Conservation (phyloP, 768 basidiomycete species). For the Sarcodon aspratus region DNA sequence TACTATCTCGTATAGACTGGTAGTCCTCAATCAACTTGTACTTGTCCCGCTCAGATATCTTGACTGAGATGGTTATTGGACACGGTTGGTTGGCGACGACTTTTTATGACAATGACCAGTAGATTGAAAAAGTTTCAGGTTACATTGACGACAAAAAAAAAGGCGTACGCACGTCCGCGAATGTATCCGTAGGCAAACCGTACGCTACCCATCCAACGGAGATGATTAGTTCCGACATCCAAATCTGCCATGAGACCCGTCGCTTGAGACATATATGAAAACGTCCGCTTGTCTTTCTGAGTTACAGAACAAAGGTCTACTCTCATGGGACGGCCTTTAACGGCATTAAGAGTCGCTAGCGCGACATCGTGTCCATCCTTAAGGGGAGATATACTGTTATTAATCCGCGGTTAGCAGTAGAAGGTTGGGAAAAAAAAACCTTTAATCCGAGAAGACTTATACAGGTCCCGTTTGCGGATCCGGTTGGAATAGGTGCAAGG, state of each 20-base stretch:
- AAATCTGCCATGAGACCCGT: constrained; percentile 80
- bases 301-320: constrained; percentile 71
- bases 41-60: constrained; percentile 62
- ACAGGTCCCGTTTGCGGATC: constrained; percentile 70
- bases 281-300: constrained; percentile 46
- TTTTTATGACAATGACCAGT: constrained; percentile 32
- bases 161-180: constrained; percentile 41
- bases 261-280: constrained; percentile 80
- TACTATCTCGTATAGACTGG: constrained; percentile 23
- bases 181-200: constrained; percentile 70
- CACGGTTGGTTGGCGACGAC: constrained; percentile 38
- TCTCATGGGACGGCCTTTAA: constrained; percentile 74
- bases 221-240: constrained; percentile 73
- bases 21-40: constrained; percentile 49
- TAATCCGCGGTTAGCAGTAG: background rate
- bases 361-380: constrained; percentile 64
- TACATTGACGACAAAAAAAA: background rate
- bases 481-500: constrained; percentile 70
- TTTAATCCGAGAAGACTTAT: constrained; percentile 65
- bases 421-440: constrained; percentile 22
- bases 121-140: background rate
- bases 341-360: constrained; percentile 61
- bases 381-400: constrained; percentile 1
- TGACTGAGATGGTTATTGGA: constrained; percentile 59
- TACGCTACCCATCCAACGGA: constrained; percentile 73